Conservation (phyloP, 2,329 filamentous ascomycete species). For the Sporothrix brunneoviolacea region DNA sequence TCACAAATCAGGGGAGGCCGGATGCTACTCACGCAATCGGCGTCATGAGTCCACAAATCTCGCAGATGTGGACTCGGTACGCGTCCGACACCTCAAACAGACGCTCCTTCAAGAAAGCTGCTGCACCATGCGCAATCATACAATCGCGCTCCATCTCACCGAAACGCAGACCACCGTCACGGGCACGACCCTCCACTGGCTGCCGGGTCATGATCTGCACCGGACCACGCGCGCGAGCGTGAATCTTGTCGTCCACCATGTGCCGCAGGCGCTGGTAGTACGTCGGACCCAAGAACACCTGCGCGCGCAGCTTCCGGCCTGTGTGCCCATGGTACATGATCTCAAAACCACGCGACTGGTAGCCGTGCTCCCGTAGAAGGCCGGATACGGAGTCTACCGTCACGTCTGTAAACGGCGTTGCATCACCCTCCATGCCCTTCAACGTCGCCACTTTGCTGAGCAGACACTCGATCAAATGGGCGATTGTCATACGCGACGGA, state of each 20-base stretch:
- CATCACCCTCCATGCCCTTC: constrained; percentile 91
- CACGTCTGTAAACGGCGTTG: constrained; percentile 95
- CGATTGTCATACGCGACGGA: constrained; percentile 99
- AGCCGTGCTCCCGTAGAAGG: constrained; percentile 80
- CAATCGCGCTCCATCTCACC: constrained; percentile 99
- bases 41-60: constrained; percentile 98
- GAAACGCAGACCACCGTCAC: constrained; percentile 97
- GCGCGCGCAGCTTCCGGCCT: constrained; percentile 83
- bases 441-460: constrained; percentile 92
- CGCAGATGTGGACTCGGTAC: constrained; percentile 96
- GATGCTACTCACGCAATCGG: constrained; percentile 98
- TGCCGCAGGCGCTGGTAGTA: constrained; percentile 98
- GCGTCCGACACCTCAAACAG: constrained; percentile 96
- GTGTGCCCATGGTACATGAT: constrained; percentile 99
- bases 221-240: constrained; percentile 93
- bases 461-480: constrained; percentile 98
- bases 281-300: constrained; percentile 94
- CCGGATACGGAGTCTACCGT: constrained; percentile 90
- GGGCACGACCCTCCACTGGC: constrained; percentile 94
- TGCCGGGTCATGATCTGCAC: constrained; percentile 96
- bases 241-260: constrained; percentile 99
- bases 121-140: constrained; percentile 99
- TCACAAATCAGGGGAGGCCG: too few relatives aligned
- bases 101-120: constrained; percentile 93
- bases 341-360: constrained; percentile 95